Percentiles rank a stretch among this genome's conserved stretches.
Conservation (phyloP, 306 rosid genomes). For the Luffa acutangula region DNA sequence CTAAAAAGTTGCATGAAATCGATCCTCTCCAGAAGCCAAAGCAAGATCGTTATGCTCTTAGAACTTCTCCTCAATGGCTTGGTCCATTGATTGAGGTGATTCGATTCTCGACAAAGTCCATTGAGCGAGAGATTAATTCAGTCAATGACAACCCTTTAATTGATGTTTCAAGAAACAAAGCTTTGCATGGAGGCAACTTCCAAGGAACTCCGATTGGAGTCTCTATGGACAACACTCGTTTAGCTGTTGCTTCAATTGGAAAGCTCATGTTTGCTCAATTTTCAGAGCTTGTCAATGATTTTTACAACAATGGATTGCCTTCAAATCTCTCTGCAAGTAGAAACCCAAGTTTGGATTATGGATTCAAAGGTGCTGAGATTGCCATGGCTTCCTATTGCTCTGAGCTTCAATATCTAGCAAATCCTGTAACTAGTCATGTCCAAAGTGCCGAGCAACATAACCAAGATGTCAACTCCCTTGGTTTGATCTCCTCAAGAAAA, state of each 20-base stretch:
- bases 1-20: conserved; percentile 53
- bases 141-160: conserved; percentile 87
- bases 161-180: conserved; percentile 87
- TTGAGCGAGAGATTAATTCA: conserved; percentile 80
- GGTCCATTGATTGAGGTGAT: conserved; percentile 85
- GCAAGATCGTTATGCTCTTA: conserved; percentile 70
- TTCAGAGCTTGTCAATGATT: conserved; percentile 82
- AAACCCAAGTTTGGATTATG: conserved; percentile 85
- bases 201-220: conserved; percentile 95
- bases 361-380: conserved; percentile 82
- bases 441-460: conserved; percentile 92
- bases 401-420: conserved; percentile 69
- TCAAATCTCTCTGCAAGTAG: conserved; percentile 68
- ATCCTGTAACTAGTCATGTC: conserved; percentile 82
- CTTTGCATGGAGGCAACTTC: conserved; percentile 87
- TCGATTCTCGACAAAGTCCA: conserved; percentile 62
- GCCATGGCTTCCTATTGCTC: conserved; percentile 95
- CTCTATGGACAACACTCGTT: conserved; percentile 86
- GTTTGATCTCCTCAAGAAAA: conserved; percentile 69
- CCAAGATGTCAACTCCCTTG: conserved; percentile 87
- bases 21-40: conserved; percentile 83
- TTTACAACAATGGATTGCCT: conserved; percentile 75
- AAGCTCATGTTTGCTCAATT: conserved; percentile 90
- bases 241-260: conserved; percentile 78
- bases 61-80: conserved; percentile 94